phyloP scores from a whole-genome alignment of 139 green algal genomes.

The Coccomyxa sp. region DNA sequence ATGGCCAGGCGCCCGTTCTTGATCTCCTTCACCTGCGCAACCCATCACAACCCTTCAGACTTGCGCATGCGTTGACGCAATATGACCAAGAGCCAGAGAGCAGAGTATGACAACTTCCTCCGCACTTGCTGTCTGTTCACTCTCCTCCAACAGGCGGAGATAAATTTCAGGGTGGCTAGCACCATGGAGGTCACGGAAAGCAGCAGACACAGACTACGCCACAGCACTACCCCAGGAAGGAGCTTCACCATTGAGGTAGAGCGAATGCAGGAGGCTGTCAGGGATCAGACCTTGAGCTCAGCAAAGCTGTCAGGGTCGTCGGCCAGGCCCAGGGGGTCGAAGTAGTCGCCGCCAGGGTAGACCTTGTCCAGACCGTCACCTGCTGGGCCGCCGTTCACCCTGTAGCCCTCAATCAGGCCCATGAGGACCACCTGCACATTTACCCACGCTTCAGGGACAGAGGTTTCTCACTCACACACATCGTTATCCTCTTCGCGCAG shows the following conservation, averaged over 20 bases:
- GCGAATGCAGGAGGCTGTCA: background rate
- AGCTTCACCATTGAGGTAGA: too few relatives aligned
- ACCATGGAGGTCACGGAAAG: slow-evolving; percentile 39
- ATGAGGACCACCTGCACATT: slow-evolving; percentile 45
- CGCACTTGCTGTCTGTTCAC: too few relatives aligned
- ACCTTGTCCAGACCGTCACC: slow-evolving; percentile 56
- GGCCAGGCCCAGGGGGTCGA: slow-evolving; percentile 93
- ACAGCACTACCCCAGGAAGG: too few relatives aligned
- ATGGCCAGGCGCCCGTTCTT: slow-evolving; percentile 87
- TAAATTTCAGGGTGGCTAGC: slow-evolving; percentile 26
- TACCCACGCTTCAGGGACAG: too few relatives aligned
- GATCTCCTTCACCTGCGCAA: slow-evolving; percentile 82
- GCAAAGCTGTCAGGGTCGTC: slow-evolving; percentile 78
- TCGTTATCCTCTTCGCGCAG: background rate
- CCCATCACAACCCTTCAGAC: too few relatives aligned
- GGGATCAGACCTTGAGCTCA: slow-evolving; percentile 34
- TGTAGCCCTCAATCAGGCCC: slow-evolving; percentile 77
- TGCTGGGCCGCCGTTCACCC: slow-evolving; percentile 67
- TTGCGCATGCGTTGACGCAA: too few relatives aligned
- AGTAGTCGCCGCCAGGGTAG: slow-evolving; percentile 62
- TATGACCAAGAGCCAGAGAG: too few relatives aligned
- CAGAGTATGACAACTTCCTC: too few relatives aligned
- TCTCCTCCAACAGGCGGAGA: background rate
- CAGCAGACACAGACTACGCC: slow-evolving; percentile 20
- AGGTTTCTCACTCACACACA: background rate